Conservation (phyloP, 305 asterid species). For the Euphrasia arctica region DNA sequence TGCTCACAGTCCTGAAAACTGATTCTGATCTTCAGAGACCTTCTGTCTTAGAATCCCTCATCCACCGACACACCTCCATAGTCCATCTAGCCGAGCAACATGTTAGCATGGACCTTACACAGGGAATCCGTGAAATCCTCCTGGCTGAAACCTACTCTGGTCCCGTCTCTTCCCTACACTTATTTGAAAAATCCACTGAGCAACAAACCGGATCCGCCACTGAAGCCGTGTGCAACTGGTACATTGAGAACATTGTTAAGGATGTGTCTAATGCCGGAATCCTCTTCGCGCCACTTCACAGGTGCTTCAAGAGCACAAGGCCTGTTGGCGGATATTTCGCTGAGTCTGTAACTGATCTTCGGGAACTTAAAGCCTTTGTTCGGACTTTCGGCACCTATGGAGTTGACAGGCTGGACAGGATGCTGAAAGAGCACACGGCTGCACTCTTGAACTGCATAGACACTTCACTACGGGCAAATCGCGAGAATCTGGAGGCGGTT, state of each 20-base stretch:
- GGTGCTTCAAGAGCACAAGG: constrained; percentile 91
- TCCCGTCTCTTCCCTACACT: constrained; percentile 92
- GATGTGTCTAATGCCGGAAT: constrained; percentile 85
- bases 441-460: constrained; percentile 93
- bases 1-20: constrained; percentile 82
- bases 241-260: constrained; percentile 91
- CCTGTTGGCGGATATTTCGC: constrained; percentile 98
- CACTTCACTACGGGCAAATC: constrained; percentile 90
- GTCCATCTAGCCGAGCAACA: constrained; percentile 97
- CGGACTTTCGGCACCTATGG: constrained; percentile 95
- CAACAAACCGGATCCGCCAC: constrained; percentile 88
- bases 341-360: constrained; percentile 79
- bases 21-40: constrained; percentile 98
- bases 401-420: constrained; percentile 84
- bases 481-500: constrained; percentile 90
- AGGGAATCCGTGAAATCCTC: constrained; percentile 89
- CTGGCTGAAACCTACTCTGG: constrained; percentile 91
- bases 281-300: constrained; percentile 85
- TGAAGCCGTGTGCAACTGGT: constrained; percentile 95
- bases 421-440: constrained; percentile 97
- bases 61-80: constrained; percentile 83
- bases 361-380: constrained; percentile 80
- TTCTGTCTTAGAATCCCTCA: constrained; percentile 77
- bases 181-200: constrained; percentile 83
- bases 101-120: constrained; percentile 97